Evolutionary conservation across 371 early-diverging fungal genomes (phyloP).

Genomic region (Haplosporangium sp.): DNA sequence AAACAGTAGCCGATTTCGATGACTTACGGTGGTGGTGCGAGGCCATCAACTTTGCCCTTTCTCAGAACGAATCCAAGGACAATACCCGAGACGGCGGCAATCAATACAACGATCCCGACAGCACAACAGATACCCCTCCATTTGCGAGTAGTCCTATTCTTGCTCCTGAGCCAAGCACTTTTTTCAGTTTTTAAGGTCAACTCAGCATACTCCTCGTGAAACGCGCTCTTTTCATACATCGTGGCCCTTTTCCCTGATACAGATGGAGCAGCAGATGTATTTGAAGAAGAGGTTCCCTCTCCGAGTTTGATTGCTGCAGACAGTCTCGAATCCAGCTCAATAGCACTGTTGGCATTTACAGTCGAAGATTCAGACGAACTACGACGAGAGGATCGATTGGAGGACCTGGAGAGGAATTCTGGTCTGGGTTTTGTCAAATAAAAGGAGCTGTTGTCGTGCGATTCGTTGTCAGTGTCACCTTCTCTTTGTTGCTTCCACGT

Average conservation of each 20-base stretch:
- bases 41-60: slow-evolving; percentile 38
- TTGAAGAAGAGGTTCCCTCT: too few relatives aligned
- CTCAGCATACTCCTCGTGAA: too few relatives aligned
- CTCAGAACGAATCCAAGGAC: slow-evolving; percentile 26
- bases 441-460: background rate
- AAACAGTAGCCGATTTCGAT: background rate
- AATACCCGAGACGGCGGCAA: slow-evolving; percentile 26
- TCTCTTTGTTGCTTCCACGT: too few relatives aligned
- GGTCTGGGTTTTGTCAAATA: slow-evolving; percentile 14
- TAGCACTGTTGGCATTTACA: too few relatives aligned
- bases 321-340: too few relatives aligned
- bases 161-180: slow-evolving; percentile 28
- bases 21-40: slow-evolving; percentile 34
- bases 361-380: too few relatives aligned
- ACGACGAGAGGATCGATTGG: too few relatives aligned
- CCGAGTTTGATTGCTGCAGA: too few relatives aligned
- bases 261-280: too few relatives aligned
- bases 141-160: slow-evolving; percentile 26
- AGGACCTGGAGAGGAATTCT: slow-evolving; percentile 10
- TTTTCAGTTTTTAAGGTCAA: slow-evolving; percentile 1
- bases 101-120: slow-evolving; percentile 23
- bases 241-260: too few relatives aligned
- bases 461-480: too few relatives aligned
- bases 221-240: too few relatives aligned
- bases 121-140: slow-evolving; percentile 35